phyloP scores from a whole-genome alignment of 108 stramenopile genomes.

The Schizochytrium sp. region DNA sequence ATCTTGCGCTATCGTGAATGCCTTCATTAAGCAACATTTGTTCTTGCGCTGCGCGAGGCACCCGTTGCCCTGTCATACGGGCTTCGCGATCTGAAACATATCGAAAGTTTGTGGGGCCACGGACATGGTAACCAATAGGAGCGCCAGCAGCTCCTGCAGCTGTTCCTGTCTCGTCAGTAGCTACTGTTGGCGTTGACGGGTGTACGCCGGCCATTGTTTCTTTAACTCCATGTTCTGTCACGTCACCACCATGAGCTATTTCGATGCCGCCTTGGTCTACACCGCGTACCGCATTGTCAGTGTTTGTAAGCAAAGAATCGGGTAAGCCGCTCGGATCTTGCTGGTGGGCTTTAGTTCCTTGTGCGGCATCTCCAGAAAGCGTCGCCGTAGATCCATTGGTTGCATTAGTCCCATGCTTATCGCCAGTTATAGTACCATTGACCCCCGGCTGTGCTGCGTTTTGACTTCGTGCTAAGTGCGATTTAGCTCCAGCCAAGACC shows the following conservation, averaged over 20 bases:
- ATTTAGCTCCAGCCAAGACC: neutral
- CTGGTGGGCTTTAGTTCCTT: neutral
- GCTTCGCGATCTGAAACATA: neutral
- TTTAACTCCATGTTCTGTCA: too few relatives aligned
- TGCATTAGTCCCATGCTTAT: conserved; percentile 1
- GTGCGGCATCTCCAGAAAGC: neutral
- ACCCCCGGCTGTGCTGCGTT: neutral
- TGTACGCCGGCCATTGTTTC: neutral
- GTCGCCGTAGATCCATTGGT: neutral
- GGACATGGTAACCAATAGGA: neutral
- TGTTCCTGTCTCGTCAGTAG: neutral
- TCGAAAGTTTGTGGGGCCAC: conserved; percentile 14
- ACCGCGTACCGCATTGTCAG: too few relatives aligned
- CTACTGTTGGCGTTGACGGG: neutral
- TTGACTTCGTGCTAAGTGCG: neutral
- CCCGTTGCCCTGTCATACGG: neutral
- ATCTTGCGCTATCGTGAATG: conserved; percentile 3
- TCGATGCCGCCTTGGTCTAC: too few relatives aligned
- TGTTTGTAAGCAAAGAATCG: too few relatives aligned
- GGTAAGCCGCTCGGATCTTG: neutral
- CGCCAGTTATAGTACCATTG: neutral
- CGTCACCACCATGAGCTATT: too few relatives aligned
- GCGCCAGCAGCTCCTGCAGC: neutral
- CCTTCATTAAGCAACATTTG: neutral
- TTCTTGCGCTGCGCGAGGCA: conserved; percentile 16